These are phyloP conservation scores for Harringtonia aguacate DNA, from an alignment of 2,329 filamentous ascomycete genomes.

Conservation along the genomic window DNA sequence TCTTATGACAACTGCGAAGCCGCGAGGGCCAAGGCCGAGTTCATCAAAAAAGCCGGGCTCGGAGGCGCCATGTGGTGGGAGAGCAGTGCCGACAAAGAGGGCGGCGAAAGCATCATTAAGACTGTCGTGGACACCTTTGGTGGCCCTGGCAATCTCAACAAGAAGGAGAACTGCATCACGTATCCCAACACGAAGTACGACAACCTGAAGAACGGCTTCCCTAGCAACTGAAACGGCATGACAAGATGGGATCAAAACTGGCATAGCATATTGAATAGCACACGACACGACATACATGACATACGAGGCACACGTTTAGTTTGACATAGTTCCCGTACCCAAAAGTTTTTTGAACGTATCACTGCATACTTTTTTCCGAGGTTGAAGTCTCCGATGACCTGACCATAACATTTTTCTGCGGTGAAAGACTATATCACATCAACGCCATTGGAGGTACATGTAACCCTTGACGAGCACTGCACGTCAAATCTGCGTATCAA, in stretches of 20 bases:
- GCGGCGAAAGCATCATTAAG: slow-evolving; percentile 55
- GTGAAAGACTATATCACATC: too few relatives aligned
- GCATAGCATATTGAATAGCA: too few relatives aligned
- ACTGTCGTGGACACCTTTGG: slow-evolving; percentile 52
- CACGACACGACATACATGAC: too few relatives aligned
- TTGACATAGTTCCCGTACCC: too few relatives aligned
- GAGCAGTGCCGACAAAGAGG: slow-evolving; percentile 63
- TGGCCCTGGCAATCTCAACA: slow-evolving; percentile 37
- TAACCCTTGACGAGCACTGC: too few relatives aligned
- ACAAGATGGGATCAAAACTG: too few relatives aligned
- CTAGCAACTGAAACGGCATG: slow-evolving; percentile 15
- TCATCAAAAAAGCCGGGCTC: slow-evolving; percentile 53
- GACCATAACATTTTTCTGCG: too few relatives aligned
- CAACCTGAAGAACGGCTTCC: slow-evolving; percentile 51
- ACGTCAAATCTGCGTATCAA: not conserved
- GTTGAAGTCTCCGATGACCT: too few relatives aligned
- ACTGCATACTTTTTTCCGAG: too few relatives aligned
- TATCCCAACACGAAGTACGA: slow-evolving; percentile 62
- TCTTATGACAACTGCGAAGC: slow-evolving; percentile 67
- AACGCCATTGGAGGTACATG: too few relatives aligned
- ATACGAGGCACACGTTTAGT: too few relatives aligned
- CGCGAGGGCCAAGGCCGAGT: slow-evolving; percentile 59
- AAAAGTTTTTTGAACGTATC: too few relatives aligned
- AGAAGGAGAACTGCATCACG: slow-evolving; percentile 45
- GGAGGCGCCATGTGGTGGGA: slow-evolving; percentile 99